These are phyloP conservation scores for Pelargonium australe DNA, from an alignment of 441 rosid genomes.

Conservation along the genomic window DNA sequence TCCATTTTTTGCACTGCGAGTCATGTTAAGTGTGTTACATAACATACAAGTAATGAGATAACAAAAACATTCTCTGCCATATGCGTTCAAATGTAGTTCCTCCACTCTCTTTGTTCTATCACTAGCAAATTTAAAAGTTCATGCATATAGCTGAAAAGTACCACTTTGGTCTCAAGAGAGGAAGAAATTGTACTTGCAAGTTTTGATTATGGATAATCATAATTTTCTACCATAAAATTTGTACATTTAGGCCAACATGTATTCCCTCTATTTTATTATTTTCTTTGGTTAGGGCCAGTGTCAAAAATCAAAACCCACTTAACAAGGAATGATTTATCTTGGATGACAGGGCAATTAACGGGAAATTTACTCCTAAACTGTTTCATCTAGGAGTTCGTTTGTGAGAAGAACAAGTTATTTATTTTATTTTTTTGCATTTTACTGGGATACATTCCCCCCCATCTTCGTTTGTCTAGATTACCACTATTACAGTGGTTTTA, in stretches of 20 bases:
- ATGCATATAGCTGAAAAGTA: not conserved
- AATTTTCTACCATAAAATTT: not conserved
- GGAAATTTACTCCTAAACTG: not conserved
- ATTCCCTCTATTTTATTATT: not conserved
- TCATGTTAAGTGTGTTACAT: not conserved
- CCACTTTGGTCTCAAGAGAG: not conserved
- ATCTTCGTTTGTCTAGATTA: not conserved
- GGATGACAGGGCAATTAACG: not conserved
- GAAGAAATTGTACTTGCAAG: not conserved
- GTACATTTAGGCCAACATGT: not conserved
- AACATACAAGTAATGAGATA: too few relatives aligned
- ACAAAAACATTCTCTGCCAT: not conserved
- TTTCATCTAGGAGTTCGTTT: not conserved
- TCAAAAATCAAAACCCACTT: not conserved
- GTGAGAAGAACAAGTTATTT: not conserved
- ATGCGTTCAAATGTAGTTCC: not conserved
- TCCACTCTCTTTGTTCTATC: not conserved
- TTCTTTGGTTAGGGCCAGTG: not conserved
- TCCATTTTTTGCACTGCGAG: not conserved
- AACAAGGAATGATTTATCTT: not conserved
- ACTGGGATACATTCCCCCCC: too few relatives aligned
- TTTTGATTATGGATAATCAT: too few relatives aligned
- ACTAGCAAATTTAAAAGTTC: not conserved
- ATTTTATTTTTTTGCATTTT: not conserved
- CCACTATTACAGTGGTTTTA: not conserved